Conservation (phyloP, 257 asterid species). For the Coffea canephora region DNA sequence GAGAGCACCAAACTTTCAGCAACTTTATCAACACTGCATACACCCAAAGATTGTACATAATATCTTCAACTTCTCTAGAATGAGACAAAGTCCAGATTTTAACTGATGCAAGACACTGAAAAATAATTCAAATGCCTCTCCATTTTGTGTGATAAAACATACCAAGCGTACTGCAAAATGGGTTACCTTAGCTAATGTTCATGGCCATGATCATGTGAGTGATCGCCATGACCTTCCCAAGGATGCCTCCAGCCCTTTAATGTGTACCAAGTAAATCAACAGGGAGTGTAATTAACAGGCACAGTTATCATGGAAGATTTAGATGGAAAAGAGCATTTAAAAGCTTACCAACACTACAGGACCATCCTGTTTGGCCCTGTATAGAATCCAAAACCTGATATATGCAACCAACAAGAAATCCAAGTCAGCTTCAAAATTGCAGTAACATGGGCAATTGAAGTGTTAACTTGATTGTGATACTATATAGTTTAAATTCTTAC, state of each 20-base stretch:
- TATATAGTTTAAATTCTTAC: no score
- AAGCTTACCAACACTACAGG: constrained; percentile 84
- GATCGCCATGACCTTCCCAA: constrained; percentile 93
- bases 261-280: constrained; percentile 19
- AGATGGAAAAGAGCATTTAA: background rate
- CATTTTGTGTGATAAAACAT: no score
- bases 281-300: constrained; percentile 12
- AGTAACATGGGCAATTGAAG: background rate
- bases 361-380: constrained; percentile 90
- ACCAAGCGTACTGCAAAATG: background rate
- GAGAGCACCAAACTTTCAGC: background rate
- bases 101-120: background rate
- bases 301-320: background rate
- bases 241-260: constrained; percentile 95
- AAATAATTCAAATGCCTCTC: background rate
- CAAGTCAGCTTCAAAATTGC: background rate
- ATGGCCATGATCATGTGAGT: constrained; percentile 30
- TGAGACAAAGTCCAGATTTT: background rate
- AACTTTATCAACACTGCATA: background rate
- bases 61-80: background rate
- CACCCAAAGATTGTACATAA: background rate
- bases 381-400: constrained; percentile 86
- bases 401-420: background rate
- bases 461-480: background rate
- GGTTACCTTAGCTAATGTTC: constrained; percentile 47